These are phyloP conservation scores for Spergularia bocconei DNA, from an alignment of 148 eudicot genomes.

Conservation along the genomic window DNA sequence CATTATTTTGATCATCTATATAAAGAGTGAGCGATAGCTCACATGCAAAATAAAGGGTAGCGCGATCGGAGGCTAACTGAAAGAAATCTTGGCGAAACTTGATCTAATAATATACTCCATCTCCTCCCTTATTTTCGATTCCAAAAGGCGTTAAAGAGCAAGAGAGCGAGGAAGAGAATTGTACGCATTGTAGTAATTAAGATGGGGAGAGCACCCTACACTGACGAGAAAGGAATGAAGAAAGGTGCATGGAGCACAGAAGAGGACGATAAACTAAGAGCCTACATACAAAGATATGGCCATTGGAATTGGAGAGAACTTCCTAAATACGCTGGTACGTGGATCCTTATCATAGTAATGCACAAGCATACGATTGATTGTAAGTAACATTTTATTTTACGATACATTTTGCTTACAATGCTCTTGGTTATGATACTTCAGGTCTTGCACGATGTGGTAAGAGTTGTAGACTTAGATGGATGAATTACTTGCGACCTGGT, in stretches of 20 bases:
- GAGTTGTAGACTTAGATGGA: conserved; percentile 58
- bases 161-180: too few relatives aligned
- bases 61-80: too few relatives aligned
- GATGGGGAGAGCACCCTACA: conserved; percentile 49
- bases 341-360: not conserved
- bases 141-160: too few relatives aligned
- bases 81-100: too few relatives aligned
- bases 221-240: conserved; percentile 47
- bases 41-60: too few relatives aligned
- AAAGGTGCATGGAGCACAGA: conserved; percentile 61
- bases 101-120: too few relatives aligned
- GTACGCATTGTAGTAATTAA: not conserved
- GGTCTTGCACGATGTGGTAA: conserved; percentile 55
- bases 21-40: too few relatives aligned
- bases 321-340: conserved; percentile 45
- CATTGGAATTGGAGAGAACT: conserved; percentile 51
- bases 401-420: not conserved
- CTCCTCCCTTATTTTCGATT: too few relatives aligned
- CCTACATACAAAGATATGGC: conserved; percentile 35
- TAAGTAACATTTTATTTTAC: not conserved
- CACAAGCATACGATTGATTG: not conserved
- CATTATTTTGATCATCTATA: too few relatives aligned
- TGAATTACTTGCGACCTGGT: conserved; percentile 48
- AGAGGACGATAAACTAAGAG: conserved; percentile 46
- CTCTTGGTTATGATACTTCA: not conserved